Conservation (phyloP, 2,329 filamentous ascomycete species). For the Huntiella abstrusa region DNA sequence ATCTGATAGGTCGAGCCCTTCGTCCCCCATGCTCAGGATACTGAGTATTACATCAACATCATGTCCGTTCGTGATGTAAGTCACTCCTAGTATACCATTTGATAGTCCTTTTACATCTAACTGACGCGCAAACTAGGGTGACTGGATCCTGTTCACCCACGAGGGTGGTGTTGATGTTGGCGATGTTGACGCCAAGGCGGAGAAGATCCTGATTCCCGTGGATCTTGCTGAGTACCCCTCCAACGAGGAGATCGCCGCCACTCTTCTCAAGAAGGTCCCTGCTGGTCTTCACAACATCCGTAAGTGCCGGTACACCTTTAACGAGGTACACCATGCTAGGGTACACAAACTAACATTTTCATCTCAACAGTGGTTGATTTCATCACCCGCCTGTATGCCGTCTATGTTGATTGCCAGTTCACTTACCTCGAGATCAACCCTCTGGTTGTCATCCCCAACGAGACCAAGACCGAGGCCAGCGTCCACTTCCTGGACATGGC, state of each 20-base stretch:
- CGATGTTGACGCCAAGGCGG: conserved; percentile 95
- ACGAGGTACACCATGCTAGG: neutral
- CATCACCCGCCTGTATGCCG: conserved; percentile 92
- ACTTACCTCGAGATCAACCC: conserved; percentile 99
- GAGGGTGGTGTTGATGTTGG: conserved; percentile 99
- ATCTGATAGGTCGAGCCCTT: conserved; percentile 57
- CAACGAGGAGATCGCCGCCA: conserved; percentile 75
- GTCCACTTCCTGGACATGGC: conserved; percentile 98
- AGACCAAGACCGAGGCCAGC: conserved; percentile 72
- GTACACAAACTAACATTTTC: neutral
- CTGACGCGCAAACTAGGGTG: conserved; percentile 44
- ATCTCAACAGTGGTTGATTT: conserved; percentile 63
- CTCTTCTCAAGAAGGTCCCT: conserved; percentile 82
- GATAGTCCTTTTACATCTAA: conserved; percentile 15
- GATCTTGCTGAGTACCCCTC: conserved; percentile 89
- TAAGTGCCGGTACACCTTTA: conserved; percentile 1
- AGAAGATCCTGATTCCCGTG: conserved; percentile 95
- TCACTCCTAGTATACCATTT: conserved; percentile 15
- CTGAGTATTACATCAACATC: conserved; percentile 99
- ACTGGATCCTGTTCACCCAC: conserved; percentile 99
- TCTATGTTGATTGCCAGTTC: conserved; percentile 99
- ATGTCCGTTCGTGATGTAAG: conserved; percentile 98
- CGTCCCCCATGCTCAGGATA: conserved; percentile 83
- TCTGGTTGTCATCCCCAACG: conserved; percentile 91
- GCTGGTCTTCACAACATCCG: conserved; percentile 86